Percentiles rank a stretch among this genome's conserved stretches.
Evolutionary conservation across 2,329 filamentous ascomycete genomes (phyloP).

Genomic region (Claviceps sp.): DNA sequence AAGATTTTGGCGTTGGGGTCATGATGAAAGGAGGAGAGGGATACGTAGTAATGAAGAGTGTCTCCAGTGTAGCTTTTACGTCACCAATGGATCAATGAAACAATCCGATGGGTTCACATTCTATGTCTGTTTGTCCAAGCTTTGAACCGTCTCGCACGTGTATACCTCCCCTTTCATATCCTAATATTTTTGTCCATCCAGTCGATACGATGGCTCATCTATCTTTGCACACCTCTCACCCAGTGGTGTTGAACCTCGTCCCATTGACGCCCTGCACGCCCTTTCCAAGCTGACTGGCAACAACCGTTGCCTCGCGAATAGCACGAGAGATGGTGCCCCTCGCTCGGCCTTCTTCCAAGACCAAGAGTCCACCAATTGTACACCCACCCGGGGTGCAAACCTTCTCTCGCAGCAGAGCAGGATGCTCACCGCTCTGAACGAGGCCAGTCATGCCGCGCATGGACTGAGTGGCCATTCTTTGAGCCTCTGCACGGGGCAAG

Average conservation of each 20-base stretch:
- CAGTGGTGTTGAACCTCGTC: constrained; percentile 12
- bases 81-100: background rate
- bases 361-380: constrained; percentile 60
- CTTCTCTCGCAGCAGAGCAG: constrained; percentile 60
- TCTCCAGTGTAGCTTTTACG: background rate
- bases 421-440: constrained; percentile 60
- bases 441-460: constrained; percentile 62
- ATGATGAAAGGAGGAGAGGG: background rate
- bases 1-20: background rate
- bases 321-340: constrained; percentile 54
- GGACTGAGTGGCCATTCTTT: constrained; percentile 65
- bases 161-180: too few species aligned
- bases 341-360: constrained; percentile 59
- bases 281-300: constrained; percentile 48
- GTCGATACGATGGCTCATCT: background rate
- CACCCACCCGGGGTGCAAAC: constrained; percentile 68
- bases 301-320: constrained; percentile 55
- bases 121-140: background rate
- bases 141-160: too few species aligned
- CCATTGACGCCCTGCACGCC: constrained; percentile 25
- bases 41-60: background rate
- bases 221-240: background rate
- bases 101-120: background rate
- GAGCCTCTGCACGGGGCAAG: constrained; percentile 56
- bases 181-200: background rate